Evolutionary conservation across 768 basidiomycete species (phyloP).

Genomic region (Roridomyces roridus): DNA sequence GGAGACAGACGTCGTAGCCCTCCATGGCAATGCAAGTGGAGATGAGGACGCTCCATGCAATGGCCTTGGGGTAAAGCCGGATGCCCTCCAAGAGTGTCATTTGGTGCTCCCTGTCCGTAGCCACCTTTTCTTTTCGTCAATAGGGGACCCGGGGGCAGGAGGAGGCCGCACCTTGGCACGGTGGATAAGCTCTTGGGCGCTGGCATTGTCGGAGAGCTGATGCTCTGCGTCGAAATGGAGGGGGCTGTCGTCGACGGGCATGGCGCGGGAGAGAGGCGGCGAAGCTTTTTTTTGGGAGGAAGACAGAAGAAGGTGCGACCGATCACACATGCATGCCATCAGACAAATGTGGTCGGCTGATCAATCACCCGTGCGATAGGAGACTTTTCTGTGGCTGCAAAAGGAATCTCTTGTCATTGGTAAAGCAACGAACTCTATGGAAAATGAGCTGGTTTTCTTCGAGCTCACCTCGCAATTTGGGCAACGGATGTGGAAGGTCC

Average conservation of each 20-base stretch:
- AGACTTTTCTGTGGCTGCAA: too few relatives aligned
- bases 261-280: background rate
- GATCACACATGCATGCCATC: too few relatives aligned
- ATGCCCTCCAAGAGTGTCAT: constrained; percentile 23
- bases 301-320: too few relatives aligned
- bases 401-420: too few relatives aligned
- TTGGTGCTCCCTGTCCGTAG: constrained; percentile 26
- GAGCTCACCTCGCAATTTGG: too few relatives aligned
- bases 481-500: too few relatives aligned
- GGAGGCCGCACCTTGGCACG: constrained; percentile 18
- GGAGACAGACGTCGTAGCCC: constrained; percentile 28
- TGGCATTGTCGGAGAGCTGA: constrained; percentile 6
- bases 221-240: constrained; percentile 17
- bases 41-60: constrained; percentile 27
- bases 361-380: too few relatives aligned
- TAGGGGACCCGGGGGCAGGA: background rate
- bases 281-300: background rate
- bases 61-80: constrained; percentile 25
- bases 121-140: background rate
- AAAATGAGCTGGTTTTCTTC: too few relatives aligned
- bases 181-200: constrained; percentile 13
- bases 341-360: too few relatives aligned
- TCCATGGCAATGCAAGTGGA: constrained; percentile 29
- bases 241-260: constrained; percentile 5
- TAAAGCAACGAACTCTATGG: too few relatives aligned